These are phyloP conservation scores for Acanthamoeba sp. DNA, from an alignment of 208 protist species.

Conservation along the genomic window DNA sequence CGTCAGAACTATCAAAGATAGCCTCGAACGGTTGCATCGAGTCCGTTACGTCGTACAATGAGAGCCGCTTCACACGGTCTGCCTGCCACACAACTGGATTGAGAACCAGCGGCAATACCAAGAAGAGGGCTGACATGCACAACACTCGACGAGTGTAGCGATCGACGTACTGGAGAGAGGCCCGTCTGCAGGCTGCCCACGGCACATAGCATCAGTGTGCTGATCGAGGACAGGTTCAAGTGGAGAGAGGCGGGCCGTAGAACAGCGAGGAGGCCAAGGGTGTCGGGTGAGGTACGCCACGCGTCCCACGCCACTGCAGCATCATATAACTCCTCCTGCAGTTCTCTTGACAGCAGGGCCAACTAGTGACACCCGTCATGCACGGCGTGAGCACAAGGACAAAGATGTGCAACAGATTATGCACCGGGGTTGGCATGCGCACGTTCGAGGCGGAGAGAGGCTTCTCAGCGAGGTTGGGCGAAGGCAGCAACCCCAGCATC, in stretches of 20 bases:
- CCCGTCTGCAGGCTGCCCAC: not conserved
- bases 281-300: not conserved
- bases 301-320: not conserved
- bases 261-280: not conserved
- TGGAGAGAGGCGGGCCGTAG: not conserved
- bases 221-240: not conserved
- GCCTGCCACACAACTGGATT: not conserved
- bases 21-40: not conserved
- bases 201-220: not conserved
- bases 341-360: not conserved
- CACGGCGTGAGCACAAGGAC: too few relatives aligned
- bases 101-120: too few relatives aligned
- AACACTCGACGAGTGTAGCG: too few relatives aligned
- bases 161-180: not conserved
- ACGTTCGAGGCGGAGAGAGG: not conserved
- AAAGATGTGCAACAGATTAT: too few relatives aligned
- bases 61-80: not conserved
- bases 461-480: not conserved
- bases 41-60: not conserved
- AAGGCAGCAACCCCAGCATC: not conserved
- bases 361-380: not conserved
- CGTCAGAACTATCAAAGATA: not conserved
- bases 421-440: not conserved
- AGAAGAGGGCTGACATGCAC: too few relatives aligned
- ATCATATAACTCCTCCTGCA: not conserved